phyloP scores from a whole-genome alignment of 2,329 filamentous ascomycete genomes.

The Monosporascus sp. region DNA sequence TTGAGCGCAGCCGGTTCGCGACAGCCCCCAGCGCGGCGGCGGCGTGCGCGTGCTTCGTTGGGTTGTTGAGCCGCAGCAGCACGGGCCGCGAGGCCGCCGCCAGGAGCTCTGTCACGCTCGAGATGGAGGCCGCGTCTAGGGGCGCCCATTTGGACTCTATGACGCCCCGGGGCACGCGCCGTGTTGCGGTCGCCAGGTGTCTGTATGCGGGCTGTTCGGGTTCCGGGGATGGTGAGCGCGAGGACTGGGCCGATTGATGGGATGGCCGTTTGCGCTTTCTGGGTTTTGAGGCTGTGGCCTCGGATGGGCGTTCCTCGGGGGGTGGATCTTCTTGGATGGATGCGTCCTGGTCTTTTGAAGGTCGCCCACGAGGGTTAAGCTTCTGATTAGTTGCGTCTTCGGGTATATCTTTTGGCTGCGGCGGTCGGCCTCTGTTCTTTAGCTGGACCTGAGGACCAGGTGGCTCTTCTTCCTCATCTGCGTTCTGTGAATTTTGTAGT shows the following conservation, averaged over 20 bases:
- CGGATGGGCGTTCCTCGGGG: neutral
- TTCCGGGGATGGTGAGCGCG: slow-evolving; percentile 20
- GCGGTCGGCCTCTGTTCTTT: slow-evolving; percentile 16
- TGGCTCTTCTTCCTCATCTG: slow-evolving; percentile 4
- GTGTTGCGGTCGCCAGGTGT: slow-evolving; percentile 46
- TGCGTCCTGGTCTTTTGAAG: slow-evolving; percentile 8
- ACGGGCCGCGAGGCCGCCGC: slow-evolving; percentile 57
- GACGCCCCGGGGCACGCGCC: slow-evolving; percentile 53
- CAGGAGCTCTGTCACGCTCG: slow-evolving; percentile 51
- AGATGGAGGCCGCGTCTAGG: slow-evolving; percentile 49
- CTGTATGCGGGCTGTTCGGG: slow-evolving; percentile 35
- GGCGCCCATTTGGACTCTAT: slow-evolving; percentile 66
- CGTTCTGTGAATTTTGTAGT: neutral
- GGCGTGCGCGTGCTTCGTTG: slow-evolving; percentile 47
- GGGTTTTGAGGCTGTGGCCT: slow-evolving; percentile 1
- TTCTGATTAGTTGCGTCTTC: slow-evolving; percentile 11
- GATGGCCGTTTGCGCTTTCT: slow-evolving; percentile 7
- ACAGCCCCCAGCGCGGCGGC: slow-evolving; percentile 51
- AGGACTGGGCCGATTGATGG: slow-evolving; percentile 10
- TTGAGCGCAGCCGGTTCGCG: slow-evolving; percentile 50
- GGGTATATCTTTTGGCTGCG: slow-evolving; percentile 7
- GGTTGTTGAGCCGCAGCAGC: slow-evolving; percentile 48
- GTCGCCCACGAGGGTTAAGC: slow-evolving; percentile 4
- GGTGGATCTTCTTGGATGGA: slow-evolving; percentile 4
- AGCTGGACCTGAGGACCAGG: slow-evolving; percentile 4